Percentiles rank a stretch among this genome's conserved stretches.
Conservation (phyloP, 2,329 filamentous ascomycete species). For the Verticillium longisporum region DNA sequence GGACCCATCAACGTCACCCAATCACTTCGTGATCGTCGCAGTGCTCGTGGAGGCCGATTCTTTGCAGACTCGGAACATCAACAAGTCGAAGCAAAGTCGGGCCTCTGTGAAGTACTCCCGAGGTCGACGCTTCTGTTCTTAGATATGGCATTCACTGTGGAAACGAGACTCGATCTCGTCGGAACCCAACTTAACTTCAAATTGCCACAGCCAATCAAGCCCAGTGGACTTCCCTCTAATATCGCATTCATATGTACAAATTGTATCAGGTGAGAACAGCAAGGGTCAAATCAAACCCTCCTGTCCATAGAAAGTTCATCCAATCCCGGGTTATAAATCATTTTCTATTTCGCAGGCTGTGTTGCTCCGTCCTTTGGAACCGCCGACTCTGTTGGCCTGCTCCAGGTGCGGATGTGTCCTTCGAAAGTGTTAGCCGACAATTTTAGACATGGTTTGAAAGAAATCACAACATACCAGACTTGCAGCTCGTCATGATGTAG, state of each 20-base stretch:
- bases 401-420: slow-evolving; percentile 74
- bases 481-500: slow-evolving; percentile 86
- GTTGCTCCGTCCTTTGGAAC: slow-evolving; percentile 9
- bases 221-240: background rate
- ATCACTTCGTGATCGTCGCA: too few relatives aligned
- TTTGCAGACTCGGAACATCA: too few relatives aligned
- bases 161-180: too few relatives aligned
- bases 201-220: background rate
- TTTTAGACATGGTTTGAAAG: slow-evolving; percentile 14
- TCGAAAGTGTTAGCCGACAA: background rate
- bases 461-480: slow-evolving; percentile 60
- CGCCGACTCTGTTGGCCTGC: slow-evolving; percentile 41
- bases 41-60: too few relatives aligned
- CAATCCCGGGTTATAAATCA: too few relatives aligned
- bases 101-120: too few relatives aligned
- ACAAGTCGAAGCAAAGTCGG: too few relatives aligned
- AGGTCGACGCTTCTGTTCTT: too few relatives aligned
- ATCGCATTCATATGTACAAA: background rate
- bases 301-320: background rate
- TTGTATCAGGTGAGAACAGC: background rate
- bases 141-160: too few relatives aligned
- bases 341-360: background rate
- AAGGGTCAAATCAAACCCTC: background rate
- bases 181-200: too few relatives aligned
- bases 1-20: too few relatives aligned